phyloP scores from a whole-genome alignment of 441 rosid species.

The Gossypium davidsonii region DNA sequence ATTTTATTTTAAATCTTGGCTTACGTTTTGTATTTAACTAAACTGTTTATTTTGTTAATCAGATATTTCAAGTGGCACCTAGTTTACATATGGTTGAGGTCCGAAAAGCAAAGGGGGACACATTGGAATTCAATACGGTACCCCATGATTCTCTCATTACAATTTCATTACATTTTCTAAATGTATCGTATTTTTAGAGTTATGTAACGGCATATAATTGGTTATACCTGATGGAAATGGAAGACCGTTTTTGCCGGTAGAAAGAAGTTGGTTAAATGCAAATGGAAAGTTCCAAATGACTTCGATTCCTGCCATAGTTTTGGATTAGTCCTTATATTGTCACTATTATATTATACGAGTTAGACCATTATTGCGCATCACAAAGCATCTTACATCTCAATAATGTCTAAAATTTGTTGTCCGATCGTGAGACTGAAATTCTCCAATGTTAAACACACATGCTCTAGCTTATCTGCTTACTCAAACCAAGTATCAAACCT shows the following conservation, averaged over 20 bases:
- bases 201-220: neutral
- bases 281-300: neutral
- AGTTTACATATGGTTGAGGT: constrained; percentile 87
- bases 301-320: neutral
- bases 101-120: constrained; percentile 91
- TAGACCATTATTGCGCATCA: neutral
- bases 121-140: constrained; percentile 91
- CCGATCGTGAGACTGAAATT: neutral
- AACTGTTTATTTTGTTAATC: constrained; percentile 12
- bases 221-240: neutral
- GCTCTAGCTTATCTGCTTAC: neutral
- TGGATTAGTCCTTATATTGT: neutral
- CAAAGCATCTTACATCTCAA: neutral
- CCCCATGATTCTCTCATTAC: neutral
- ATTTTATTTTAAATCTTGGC: neutral
- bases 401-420: neutral
- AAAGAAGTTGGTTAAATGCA: neutral
- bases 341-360: neutral
- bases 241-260: neutral
- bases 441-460: neutral
- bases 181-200: neutral
- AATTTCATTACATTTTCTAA: neutral
- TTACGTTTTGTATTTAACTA: constrained; percentile 4
- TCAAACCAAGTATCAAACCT: neutral
- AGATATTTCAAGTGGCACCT: constrained; percentile 90